phyloP scores from a whole-genome alignment of 176 grass and related monocot species.

The Alloteropsis semialata region DNA sequence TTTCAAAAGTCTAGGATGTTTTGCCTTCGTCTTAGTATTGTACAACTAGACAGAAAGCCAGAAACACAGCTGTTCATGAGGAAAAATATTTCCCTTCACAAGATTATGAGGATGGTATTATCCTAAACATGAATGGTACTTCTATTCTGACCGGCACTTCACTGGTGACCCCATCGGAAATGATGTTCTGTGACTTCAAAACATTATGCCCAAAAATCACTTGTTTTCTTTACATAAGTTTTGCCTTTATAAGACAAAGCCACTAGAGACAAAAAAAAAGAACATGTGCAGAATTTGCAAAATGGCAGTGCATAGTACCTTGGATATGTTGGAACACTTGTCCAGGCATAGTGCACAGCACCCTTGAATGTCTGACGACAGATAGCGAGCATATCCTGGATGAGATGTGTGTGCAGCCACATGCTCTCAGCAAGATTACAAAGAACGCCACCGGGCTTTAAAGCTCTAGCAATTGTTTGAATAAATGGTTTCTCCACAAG shows the following conservation, averaged over 20 bases:
- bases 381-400: conserved; percentile 88
- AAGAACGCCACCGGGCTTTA: conserved; percentile 86
- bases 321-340: conserved; percentile 90
- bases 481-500: conserved; percentile 96
- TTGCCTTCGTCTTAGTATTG: neutral
- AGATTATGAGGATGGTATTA: neutral
- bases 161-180: neutral
- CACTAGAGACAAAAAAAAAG: neutral
- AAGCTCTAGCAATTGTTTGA: conserved; percentile 70
- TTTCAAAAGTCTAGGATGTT: neutral
- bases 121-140: neutral
- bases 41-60: neutral
- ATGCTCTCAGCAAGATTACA: conserved; percentile 92
- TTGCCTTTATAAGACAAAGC: neutral
- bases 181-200: neutral
- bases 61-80: neutral
- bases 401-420: conserved; percentile 92
- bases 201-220: neutral
- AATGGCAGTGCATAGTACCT: conserved; percentile 39
- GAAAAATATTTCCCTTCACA: neutral
- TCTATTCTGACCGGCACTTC: neutral
- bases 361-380: conserved; percentile 70
- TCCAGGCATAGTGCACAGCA: conserved; percentile 78
- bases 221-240: neutral
- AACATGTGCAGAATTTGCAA: neutral